These are phyloP conservation scores for Saccharomyces hybrid DNA, from an alignment of 1,139 yeast species.

Conservation along the genomic window DNA sequence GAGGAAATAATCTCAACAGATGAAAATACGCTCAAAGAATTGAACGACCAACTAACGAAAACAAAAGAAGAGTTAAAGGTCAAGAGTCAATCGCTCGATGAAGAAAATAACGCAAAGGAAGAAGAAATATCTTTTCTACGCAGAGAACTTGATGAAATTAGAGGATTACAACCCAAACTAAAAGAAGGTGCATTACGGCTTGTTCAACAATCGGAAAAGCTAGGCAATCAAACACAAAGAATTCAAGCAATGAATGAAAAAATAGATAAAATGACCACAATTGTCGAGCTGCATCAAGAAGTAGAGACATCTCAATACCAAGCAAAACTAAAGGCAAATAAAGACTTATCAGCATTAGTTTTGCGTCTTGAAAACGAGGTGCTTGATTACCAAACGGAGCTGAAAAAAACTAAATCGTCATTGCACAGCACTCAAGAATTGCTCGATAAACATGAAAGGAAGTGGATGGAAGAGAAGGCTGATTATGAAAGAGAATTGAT, in stretches of 20 bases:
- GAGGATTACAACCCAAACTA: constrained; percentile 27
- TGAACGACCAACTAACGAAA: constrained; percentile 39
- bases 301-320: background rate
- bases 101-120: constrained; percentile 35
- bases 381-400: constrained; percentile 34
- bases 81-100: constrained; percentile 23
- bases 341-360: background rate
- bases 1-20: constrained; percentile 44
- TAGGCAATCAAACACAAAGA: background rate
- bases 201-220: constrained; percentile 31
- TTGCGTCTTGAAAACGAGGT: constrained; percentile 33
- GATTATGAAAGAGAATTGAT: constrained; percentile 50
- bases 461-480: constrained; percentile 40
- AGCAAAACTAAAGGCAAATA: background rate
- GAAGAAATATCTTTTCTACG: constrained; percentile 32
- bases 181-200: constrained; percentile 33
- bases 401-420: constrained; percentile 34
- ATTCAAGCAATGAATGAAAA: background rate
- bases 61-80: constrained; percentile 37
- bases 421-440: constrained; percentile 32
- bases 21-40: constrained; percentile 41
- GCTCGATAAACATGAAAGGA: constrained; percentile 34
- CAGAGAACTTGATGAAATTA: background rate
- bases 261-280: background rate
- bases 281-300: background rate